Evolutionary conservation across 768 basidiomycete species (phyloP), one percentile per base, ranked within the genome.

Genomic region (Lentinula sp.): DNA sequence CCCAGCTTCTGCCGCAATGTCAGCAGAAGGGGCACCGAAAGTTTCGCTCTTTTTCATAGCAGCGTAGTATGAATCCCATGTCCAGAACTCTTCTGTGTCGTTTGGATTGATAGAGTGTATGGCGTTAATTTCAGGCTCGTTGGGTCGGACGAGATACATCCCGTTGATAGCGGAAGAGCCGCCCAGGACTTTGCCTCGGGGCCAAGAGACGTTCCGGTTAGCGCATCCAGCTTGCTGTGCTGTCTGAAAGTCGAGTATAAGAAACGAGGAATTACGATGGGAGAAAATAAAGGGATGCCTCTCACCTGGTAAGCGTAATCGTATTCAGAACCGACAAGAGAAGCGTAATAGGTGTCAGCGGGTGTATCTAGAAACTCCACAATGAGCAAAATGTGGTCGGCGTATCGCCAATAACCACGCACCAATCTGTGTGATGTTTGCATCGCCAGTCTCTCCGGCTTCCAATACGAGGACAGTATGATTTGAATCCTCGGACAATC

Each of bases 81-180:
- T 70, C 80, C 81, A 82, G 10, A 65, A 68, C 8, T 66, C 65
- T 45, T 66, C 69, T 57, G 69, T 70, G 37, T 71, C 63, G 28
- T 74, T 65, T 64, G 69, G 46, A 23, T 48, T 71, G 51, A 83
- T 65, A 10, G 64, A 49, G 1, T 72, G 65, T 76, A 77, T 80
- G 6, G 76, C 71, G 65, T 82, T 74, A 52, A 82, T 69, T 66
- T 83, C 82, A 37, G 74, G 59, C 57, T 74, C 63, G 31, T 80
- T 76, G 8, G 85, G 84, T 9, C 84, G 79, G 52, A 86, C 78
- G 63, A 81, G 74, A 73, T 86, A 88, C 77, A 89, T 78, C 53
- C 85, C 87, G 70, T 91, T 91, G 59, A 88, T 76, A 10, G 87
- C 85, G 31, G 84, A 78, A 0, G 83, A 86, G 4, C 88, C 88